Conservation (phyloP, 2,329 filamentous ascomycete species). For the Neophaeococcomyces aloes region DNA sequence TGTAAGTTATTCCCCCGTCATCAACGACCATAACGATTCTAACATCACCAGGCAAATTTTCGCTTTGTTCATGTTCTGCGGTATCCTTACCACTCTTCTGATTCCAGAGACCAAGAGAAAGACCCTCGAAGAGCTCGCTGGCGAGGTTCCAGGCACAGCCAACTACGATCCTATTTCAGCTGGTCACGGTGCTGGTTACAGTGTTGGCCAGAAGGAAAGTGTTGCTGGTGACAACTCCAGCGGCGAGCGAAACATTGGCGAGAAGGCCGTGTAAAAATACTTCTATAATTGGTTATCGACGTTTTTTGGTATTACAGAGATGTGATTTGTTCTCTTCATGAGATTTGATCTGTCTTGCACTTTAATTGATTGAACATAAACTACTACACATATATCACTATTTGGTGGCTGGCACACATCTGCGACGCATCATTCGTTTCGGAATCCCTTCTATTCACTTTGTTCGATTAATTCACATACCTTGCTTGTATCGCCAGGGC, state of each 20-base stretch:
- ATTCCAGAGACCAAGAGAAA: slow-evolving; percentile 67
- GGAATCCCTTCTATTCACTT: too few relatives aligned
- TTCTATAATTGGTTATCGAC: background rate
- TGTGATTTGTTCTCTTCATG: too few relatives aligned
- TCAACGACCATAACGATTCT: slow-evolving; percentile 41
- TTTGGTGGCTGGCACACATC: too few relatives aligned
- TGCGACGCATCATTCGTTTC: too few relatives aligned
- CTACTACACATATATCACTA: too few relatives aligned
- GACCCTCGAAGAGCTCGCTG: slow-evolving; percentile 61
- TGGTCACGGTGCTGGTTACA: too few relatives aligned
- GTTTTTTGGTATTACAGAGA: background rate
- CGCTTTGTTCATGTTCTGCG: slow-evolving; percentile 57
- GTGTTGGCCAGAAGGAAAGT: slow-evolving; percentile 8
- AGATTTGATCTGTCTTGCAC: too few relatives aligned
- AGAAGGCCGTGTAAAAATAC: slow-evolving; percentile 1
- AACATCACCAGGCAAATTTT: slow-evolving; percentile 15
- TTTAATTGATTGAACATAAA: too few relatives aligned
- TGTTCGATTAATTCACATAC: too few relatives aligned
- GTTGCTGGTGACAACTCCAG: slow-evolving; percentile 24
- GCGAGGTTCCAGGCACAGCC: slow-evolving; percentile 51
- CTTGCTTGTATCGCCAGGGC: too few relatives aligned
- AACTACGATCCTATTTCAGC: slow-evolving; percentile 32
- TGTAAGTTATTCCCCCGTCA: slow-evolving; percentile 43
- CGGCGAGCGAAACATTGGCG: background rate
- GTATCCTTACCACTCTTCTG: slow-evolving; percentile 57